These are phyloP conservation scores for Hydnum rufescens DNA, from an alignment of 768 basidiomycete genomes.

Conservation along the genomic window DNA sequence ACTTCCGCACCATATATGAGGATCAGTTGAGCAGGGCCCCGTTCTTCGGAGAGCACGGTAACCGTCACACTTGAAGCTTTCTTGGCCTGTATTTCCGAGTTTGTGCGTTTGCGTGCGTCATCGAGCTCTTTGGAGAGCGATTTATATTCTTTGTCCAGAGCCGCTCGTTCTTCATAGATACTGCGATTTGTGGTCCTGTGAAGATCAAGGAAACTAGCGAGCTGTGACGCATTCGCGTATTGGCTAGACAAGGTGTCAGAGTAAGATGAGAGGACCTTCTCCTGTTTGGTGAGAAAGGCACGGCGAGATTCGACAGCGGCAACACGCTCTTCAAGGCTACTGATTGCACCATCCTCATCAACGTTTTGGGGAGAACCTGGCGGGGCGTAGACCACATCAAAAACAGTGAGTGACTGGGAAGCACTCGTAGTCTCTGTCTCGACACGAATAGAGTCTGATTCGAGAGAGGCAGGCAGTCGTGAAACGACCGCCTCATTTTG, in stretches of 20 bases:
- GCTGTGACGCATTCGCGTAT: neutral
- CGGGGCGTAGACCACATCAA: neutral
- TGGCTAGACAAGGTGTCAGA: neutral
- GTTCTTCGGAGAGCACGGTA: neutral
- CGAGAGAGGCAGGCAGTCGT: neutral
- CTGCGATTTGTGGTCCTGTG: neutral
- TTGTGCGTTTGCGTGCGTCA: neutral
- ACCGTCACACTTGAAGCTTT: neutral
- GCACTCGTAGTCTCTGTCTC: neutral
- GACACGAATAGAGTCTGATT: slow-evolving; percentile 1
- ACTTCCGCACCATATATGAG: neutral
- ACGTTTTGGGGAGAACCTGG: neutral
- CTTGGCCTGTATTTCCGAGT: neutral
- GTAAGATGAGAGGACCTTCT: neutral
- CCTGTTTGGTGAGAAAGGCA: neutral
- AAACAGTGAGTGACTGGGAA: slow-evolving; percentile 1
- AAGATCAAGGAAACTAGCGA: neutral
- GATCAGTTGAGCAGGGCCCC: neutral
- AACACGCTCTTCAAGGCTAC: neutral
- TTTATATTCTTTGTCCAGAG: neutral
- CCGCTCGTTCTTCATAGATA: neutral
- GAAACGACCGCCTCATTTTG: neutral
- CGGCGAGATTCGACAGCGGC: neutral
- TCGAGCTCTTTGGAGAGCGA: neutral
- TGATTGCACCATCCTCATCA: neutral